phyloP scores from a whole-genome alignment of 495 filamentous ascomycete species.

The Staphylotrichum longicolle region DNA sequence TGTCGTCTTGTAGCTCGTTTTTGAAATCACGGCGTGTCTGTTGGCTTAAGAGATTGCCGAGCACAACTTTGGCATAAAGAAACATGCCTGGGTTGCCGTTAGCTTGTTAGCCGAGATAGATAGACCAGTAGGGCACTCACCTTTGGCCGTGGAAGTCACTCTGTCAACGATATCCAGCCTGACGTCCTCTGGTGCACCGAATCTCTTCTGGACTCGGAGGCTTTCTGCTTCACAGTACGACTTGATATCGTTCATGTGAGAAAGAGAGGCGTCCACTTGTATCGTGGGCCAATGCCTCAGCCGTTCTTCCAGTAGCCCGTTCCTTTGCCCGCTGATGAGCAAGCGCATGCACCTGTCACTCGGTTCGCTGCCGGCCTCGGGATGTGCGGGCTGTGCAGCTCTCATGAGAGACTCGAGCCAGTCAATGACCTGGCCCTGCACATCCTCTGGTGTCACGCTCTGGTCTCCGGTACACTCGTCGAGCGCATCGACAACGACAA shows the following conservation, averaged over 20 bases:
- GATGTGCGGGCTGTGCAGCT: not conserved
- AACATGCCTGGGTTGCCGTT: not conserved
- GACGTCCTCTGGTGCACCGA: not conserved
- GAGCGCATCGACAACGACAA: conserved; percentile 1
- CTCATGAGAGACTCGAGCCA: conserved; percentile 1
- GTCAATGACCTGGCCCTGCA: not conserved
- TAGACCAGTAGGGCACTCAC: not conserved
- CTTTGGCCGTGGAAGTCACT: not conserved
- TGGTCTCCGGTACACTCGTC: not conserved
- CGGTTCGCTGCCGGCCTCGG: not conserved
- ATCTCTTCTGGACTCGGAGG: not conserved
- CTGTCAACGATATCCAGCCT: not conserved
- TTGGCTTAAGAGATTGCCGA: not conserved
- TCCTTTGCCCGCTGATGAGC: conserved; percentile 3
- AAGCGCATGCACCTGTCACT: not conserved
- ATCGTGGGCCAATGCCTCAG: not conserved
- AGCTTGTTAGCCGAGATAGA: not conserved
- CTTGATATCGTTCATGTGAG: conserved; percentile 1
- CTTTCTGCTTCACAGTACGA: not conserved
- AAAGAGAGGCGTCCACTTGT: not conserved
- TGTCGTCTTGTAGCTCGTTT: not conserved
- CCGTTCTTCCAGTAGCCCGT: not conserved
- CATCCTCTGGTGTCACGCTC: not conserved
- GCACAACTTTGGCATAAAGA: conserved; percentile 2
- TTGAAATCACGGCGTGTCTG: not conserved